Percentiles rank a stretch among this genome's conserved stretches.
Conservation (phyloP, 345 rosid species). For the Limnanthes douglasii region DNA sequence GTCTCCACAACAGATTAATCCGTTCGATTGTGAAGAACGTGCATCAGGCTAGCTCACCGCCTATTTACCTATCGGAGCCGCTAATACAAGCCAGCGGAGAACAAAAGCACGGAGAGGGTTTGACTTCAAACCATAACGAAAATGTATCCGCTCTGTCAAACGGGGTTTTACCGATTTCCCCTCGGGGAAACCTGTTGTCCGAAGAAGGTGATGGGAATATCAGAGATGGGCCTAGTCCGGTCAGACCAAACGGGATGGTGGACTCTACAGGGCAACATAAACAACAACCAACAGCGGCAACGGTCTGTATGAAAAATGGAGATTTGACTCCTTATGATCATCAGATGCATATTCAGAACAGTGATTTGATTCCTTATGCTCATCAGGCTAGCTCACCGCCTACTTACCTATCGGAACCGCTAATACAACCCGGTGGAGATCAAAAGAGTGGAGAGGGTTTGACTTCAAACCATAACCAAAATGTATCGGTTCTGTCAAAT, state of each 20-base stretch:
- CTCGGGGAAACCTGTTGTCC: slow-evolving; percentile 52
- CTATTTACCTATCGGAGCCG: too few relatives aligned
- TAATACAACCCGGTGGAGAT: slow-evolving; percentile 28
- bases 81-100: slow-evolving; percentile 27
- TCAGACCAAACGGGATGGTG: slow-evolving; percentile 82
- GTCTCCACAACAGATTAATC: slow-evolving; percentile 79
- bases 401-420: too few relatives aligned
- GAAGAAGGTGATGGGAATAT: slow-evolving; percentile 45
- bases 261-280: slow-evolving; percentile 36
- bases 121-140: slow-evolving; percentile 40
- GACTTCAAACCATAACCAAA: slow-evolving; percentile 44
- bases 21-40: slow-evolving; percentile 72
- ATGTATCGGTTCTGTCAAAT: slow-evolving; percentile 49
- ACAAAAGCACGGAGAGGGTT: slow-evolving; percentile 33
- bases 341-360: too few relatives aligned
- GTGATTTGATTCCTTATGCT: too few relatives aligned
- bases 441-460: slow-evolving; percentile 34
- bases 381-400: slow-evolving; percentile 61
- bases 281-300: slow-evolving; percentile 34
- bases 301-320: slow-evolving; percentile 41
- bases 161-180: slow-evolving; percentile 60
- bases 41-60: slow-evolving; percentile 49
- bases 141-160: slow-evolving; percentile 52
- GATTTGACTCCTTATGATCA: slow-evolving; percentile 46
- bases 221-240: slow-evolving; percentile 63